Percentiles rank a stretch among this genome's conserved stretches.
phyloP scores from a whole-genome alignment of 2,329 filamentous ascomycete species.

The Alternaria arborescens region DNA sequence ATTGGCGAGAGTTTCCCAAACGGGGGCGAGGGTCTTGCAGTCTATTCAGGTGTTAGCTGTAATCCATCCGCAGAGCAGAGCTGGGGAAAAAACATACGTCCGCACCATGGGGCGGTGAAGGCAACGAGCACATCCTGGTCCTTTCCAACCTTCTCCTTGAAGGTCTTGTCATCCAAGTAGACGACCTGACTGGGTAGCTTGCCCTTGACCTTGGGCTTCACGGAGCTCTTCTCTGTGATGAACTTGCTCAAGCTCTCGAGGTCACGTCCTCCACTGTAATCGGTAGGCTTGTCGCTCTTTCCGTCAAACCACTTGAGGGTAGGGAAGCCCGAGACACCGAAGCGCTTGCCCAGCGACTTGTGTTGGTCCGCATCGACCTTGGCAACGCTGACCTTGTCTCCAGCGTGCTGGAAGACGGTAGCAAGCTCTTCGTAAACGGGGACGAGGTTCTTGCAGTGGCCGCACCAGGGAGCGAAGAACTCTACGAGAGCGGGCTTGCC shows the following conservation, averaged over 20 bases:
- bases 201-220: slow-evolving; percentile 79
- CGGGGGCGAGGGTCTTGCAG: slow-evolving; percentile 93
- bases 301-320: slow-evolving; percentile 98
- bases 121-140: slow-evolving; percentile 93
- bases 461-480: slow-evolving; percentile 99
- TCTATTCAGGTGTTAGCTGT: slow-evolving; percentile 63
- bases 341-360: slow-evolving; percentile 82
- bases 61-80: neutral
- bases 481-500: slow-evolving; percentile 96
- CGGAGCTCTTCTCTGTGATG: slow-evolving; percentile 84
- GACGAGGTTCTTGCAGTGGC: slow-evolving; percentile 97
- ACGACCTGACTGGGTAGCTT: slow-evolving; percentile 77
- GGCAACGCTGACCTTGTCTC: slow-evolving; percentile 83
- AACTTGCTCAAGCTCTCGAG: slow-evolving; percentile 84
- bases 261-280: slow-evolving; percentile 88
- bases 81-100: slow-evolving; percentile 72
- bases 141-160: slow-evolving; percentile 78
- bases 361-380: slow-evolving; percentile 97
- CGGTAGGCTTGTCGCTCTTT: slow-evolving; percentile 82
- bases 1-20: slow-evolving; percentile 85
- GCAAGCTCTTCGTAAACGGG: slow-evolving; percentile 94
- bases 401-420: slow-evolving; percentile 72
- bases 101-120: slow-evolving; percentile 98
- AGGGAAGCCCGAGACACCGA: slow-evolving; percentile 92
- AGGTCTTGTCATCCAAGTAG: slow-evolving; percentile 81